Base-by-base conservation (phyloP, 2,329 filamentous ascomycete species). In the Teratosphaeria pseudoeucalypti region DNA sequence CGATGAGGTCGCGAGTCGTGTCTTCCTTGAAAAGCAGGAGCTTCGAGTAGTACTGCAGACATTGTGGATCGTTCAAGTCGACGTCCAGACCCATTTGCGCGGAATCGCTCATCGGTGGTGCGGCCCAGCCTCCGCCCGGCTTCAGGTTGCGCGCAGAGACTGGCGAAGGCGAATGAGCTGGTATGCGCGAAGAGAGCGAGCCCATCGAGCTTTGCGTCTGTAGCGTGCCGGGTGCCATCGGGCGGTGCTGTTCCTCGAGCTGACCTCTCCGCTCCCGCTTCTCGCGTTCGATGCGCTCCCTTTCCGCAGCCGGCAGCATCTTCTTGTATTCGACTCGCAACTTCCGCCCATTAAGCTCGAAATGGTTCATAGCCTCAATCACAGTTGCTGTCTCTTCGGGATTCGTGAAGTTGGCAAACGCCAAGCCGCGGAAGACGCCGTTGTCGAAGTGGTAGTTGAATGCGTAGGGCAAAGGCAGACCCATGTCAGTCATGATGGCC, bases 401-500 rank as follows among this genome's bases (percentile, higher is more conserved):
- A 16, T 90, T 96, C 39, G 94, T 95, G 74, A 97, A 99, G 76
- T 99, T 99, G 71, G 94, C 94, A 77, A 99, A 99, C 2, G 94
- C 94, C 57, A 99, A 80, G 6, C 94, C 94, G 60, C 94, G 83
- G 78, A 99, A 99, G 32, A 99, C 92, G 32, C 94, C 94, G 69
- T 66, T 65, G 73, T 99, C 94, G 71, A 99, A 99, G 75, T 99
- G 94, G 71, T 99, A 97, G 79, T 99, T 99, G 81, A 99, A 99
- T 12, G 94, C 94, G 71, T 99, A 99, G 0, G 94, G 94, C 66
- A 97, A 84, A 1, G 94, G 94, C 47, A 99, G 82, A 66, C 90
- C 88, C 82, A 97, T 84, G 23, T 96, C 90, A 9, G 92, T 89
- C 94, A 99, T 99, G 66, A 96, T 82, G 63, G 87, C 85, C 37